phyloP scores from a whole-genome alignment of 1,139 yeast species.

The Hyphopichia pseudoburtonii region DNA sequence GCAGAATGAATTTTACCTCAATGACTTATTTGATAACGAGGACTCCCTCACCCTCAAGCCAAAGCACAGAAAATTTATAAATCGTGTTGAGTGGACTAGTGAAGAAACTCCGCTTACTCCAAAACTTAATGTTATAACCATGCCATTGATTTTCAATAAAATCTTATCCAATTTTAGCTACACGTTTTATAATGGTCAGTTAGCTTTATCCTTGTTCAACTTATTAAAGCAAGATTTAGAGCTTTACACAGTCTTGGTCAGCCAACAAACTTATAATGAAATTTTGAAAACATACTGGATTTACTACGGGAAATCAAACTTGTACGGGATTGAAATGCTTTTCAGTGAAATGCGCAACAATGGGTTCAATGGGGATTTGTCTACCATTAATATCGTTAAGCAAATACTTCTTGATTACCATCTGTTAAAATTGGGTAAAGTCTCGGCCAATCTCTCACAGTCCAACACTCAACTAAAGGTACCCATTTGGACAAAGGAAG shows the following conservation, averaged over 20 bases:
- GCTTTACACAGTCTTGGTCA: constrained; percentile 36
- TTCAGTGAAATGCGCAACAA: constrained; percentile 41
- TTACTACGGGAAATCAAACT: constrained; percentile 36
- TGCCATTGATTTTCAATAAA: constrained; percentile 39
- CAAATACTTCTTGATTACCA: constrained; percentile 39
- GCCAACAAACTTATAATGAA: constrained; percentile 45
- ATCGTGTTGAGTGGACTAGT: not conserved
- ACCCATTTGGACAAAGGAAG: constrained; percentile 39
- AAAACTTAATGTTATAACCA: constrained; percentile 31
- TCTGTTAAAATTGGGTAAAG: constrained; percentile 31
- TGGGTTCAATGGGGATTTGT: constrained; percentile 40
- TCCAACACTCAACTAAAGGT: constrained; percentile 13
- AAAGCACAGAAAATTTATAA: not conserved
- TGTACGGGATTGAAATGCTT: constrained; percentile 35
- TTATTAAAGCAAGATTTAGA: constrained; percentile 31
- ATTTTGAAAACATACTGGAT: constrained; percentile 40
- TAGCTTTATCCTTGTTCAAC: constrained; percentile 38
- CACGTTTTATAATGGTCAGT: constrained; percentile 35
- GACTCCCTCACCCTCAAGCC: not conserved
- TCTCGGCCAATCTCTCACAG: not conserved
- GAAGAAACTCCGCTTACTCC: constrained; percentile 15
- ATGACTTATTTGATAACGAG: constrained; percentile 6
- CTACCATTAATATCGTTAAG: constrained; percentile 37
- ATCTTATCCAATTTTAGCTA: constrained; percentile 25
- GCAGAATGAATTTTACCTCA: not conserved